phyloP scores from a whole-genome alignment of 257 asterid genomes.

The Jaltomata sinuosa region DNA sequence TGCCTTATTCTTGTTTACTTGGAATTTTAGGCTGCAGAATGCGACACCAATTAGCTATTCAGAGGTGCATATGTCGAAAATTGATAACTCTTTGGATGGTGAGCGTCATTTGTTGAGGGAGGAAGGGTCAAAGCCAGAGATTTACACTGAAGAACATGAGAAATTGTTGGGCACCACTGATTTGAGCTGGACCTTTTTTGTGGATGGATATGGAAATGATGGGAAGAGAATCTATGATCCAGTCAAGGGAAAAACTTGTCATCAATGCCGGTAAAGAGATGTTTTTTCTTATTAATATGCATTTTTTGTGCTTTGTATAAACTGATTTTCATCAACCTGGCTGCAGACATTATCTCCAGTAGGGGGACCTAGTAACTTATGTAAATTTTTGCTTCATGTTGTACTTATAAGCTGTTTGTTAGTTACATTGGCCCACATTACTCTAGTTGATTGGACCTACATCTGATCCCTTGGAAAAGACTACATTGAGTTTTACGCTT shows the following conservation, averaged over 20 bases:
- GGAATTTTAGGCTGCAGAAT: slow-evolving; percentile 65
- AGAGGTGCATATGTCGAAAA: slow-evolving; percentile 31
- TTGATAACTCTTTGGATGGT: slow-evolving; percentile 17
- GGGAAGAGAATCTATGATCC: slow-evolving; percentile 93
- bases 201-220: slow-evolving; percentile 79
- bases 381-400: not conserved
- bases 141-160: slow-evolving; percentile 82
- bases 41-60: slow-evolving; percentile 68
- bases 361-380: not conserved
- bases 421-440: not conserved
- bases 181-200: slow-evolving; percentile 65
- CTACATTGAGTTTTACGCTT: not conserved
- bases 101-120: slow-evolving; percentile 34
- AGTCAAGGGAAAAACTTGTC: slow-evolving; percentile 76
- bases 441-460: not conserved
- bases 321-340: not conserved
- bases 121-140: slow-evolving; percentile 70
- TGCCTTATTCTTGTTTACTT: not conserved
- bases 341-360: not conserved
- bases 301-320: not conserved
- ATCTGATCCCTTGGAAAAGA: not conserved
- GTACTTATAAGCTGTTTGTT: not conserved
- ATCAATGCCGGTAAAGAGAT: slow-evolving; percentile 75
- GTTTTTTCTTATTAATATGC: not conserved
- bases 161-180: slow-evolving; percentile 79